Conservation (phyloP, 345 rosid species). For the Citrus hindsii region DNA sequence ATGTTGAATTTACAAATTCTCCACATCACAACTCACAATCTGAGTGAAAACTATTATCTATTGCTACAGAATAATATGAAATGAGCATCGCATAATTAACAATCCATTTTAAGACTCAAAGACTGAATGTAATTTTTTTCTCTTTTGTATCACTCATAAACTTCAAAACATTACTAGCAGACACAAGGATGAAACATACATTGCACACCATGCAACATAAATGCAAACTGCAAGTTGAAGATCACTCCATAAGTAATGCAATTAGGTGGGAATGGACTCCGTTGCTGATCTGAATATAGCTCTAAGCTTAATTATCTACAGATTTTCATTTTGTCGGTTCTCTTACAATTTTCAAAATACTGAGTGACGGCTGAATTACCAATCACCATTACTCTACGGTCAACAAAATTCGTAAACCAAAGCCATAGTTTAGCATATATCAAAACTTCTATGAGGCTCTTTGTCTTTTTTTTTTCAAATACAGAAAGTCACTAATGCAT, state of each 20-base stretch:
- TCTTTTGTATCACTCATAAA: not conserved
- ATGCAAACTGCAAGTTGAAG: not conserved
- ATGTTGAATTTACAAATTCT: not conserved
- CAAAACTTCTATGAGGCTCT: not conserved
- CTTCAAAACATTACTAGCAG: not conserved
- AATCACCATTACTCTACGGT: not conserved
- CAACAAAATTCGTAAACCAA: not conserved
- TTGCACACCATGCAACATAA: not conserved
- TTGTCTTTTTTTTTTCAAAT: too few species aligned
- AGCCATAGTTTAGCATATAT: not conserved
- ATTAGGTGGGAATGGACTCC: not conserved
- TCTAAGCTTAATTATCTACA: not conserved
- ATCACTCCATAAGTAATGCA: not conserved
- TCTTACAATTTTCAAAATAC: not conserved
- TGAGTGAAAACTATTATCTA: not conserved
- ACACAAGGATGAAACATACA: not conserved
- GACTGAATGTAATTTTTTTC: not conserved
- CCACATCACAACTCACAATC: not conserved
- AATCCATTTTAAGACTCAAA: not conserved
- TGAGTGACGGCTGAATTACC: not conserved
- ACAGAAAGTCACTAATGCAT: not conserved
- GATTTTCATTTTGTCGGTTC: too few species aligned
- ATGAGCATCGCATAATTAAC: not conserved
- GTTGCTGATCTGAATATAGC: not conserved
- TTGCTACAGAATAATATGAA: not conserved